Base-by-base conservation (phyloP, 441 rosid species). In the Dalechampia spathulata region DNA sequence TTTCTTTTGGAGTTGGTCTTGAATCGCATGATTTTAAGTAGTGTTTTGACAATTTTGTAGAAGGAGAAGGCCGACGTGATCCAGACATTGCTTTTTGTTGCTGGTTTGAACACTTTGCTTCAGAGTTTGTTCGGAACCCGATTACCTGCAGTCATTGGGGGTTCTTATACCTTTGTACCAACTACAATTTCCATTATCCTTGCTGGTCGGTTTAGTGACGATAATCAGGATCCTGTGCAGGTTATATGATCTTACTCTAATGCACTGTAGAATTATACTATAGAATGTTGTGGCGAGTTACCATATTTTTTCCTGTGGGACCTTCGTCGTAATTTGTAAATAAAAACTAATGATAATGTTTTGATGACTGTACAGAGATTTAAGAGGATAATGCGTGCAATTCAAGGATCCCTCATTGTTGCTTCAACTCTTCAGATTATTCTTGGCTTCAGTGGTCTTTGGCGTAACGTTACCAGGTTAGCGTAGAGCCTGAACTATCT, bases 371-470 rank as follows among this genome's bases (percentile, higher is more conserved):
- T 55, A 60, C 88, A 93, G 99, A 79, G 75, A 55, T 93, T 93
- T 70, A 73, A 72, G 65, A 80, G 77, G 77, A 87, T 57, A 64
- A 91, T 91, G 95, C 83, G 96, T 64, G 95, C 96, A 57, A 86
- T 79, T 21, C 98, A 91, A 73, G 98, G 98, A 43, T 71, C 98
- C 5, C 78, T 91, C 40, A 91, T 91, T 72, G 91, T 91, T 28
- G 93, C 98, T 58, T 88, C 98, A 34, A 82, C 89, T 42, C 95
- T 92, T 61, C 96, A 92, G 70, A 92, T 92, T 75, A 87, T 86
- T 53, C 87, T 92, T 22, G 98, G 98, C 39, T 92, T 88, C 78
- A 92, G 98, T 71, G 96, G 96, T 49, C 95, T 92, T 59, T 92
- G 98, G 98, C 90, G 96, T 27, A 91, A 91, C 44, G 93, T 91